Percentiles rank a stretch among this genome's conserved stretches.
Evolutionary conservation across 2,329 filamentous ascomycete genomes (phyloP).

Genomic region (Xylaria sp.): DNA sequence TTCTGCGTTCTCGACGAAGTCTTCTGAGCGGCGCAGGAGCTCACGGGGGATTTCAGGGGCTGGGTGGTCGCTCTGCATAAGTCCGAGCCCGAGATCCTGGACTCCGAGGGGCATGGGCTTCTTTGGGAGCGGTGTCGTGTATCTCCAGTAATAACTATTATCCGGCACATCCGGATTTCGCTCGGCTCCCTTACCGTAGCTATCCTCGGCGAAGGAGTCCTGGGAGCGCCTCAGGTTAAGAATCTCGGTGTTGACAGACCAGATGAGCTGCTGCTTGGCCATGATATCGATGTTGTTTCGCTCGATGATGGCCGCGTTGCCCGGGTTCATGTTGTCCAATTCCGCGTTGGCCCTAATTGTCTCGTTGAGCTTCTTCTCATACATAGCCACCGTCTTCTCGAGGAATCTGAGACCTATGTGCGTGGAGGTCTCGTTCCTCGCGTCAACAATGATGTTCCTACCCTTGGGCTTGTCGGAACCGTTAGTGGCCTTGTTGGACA

Average conservation of each 20-base stretch:
- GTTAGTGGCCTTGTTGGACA: no score
- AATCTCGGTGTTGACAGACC: conserved; percentile 39
- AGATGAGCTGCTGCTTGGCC: conserved; percentile 40
- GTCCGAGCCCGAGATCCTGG: conserved; percentile 32
- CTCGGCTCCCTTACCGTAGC: conserved; percentile 21
- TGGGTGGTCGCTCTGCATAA: conserved; percentile 41
- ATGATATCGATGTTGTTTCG: conserved; percentile 43
- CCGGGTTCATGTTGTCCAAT: conserved; percentile 41
- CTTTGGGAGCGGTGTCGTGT: conserved; percentile 28
- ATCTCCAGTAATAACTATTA: conserved; percentile 17
- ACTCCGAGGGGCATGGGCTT: conserved; percentile 36
- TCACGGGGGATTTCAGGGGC: conserved; percentile 22
- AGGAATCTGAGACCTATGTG: conserved; percentile 18
- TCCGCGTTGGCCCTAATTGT: conserved; percentile 20
- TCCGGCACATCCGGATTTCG: conserved; percentile 25
- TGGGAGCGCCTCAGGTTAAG: conserved; percentile 23
- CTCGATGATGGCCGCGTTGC: conserved; percentile 31
- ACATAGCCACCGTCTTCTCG: conserved; percentile 6
- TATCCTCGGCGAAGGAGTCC: conserved; percentile 16
- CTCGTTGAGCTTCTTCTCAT: conserved; percentile 20
- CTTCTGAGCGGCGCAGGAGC: conserved; percentile 21
- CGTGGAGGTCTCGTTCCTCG: background rate
- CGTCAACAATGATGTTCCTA: background rate
- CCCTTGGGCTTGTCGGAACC: background rate
- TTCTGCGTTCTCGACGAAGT: conserved; percentile 20